A percentile compares a stretch with the other conserved stretches of the same genome.
These are phyloP conservation scores for Trichoderma cornu-damae DNA, from an alignment of 2,329 filamentous ascomycete species.

Conservation along the genomic window DNA sequence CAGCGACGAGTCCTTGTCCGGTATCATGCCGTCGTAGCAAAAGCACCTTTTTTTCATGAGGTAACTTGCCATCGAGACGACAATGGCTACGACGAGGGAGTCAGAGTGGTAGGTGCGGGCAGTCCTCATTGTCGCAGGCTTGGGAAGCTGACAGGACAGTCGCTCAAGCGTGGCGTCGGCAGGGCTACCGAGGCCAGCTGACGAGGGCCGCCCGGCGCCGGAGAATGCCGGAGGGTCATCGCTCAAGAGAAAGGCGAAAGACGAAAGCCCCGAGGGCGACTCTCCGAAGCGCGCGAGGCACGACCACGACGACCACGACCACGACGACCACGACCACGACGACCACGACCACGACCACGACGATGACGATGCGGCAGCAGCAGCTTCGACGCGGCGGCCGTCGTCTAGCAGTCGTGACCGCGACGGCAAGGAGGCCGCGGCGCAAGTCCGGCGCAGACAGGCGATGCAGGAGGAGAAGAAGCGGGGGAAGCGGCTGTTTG, in stretches of 20 bases:
- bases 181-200: background rate
- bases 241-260: conserved; percentile 31
- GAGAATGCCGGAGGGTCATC: conserved; percentile 15
- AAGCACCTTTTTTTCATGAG: background rate
- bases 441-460: conserved; percentile 23
- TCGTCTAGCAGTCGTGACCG: background rate
- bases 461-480: conserved; percentile 67
- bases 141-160: background rate
- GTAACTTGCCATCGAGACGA: background rate
- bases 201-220: background rate
- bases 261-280: conserved; percentile 19
- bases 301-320: conserved; percentile 21
- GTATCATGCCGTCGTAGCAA: background rate
- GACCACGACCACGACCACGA: conserved; percentile 20
- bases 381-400: background rate
- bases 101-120: background rate
- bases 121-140: background rate
- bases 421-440: background rate
- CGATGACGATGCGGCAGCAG: background rate
- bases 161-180: conserved; percentile 1
- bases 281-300: conserved; percentile 27
- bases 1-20: background rate
- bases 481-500: conserved; percentile 79
- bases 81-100: conserved; percentile 18
- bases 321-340: conserved; percentile 16